A percentile compares a stretch with the other conserved stretches of the same genome.
Evolutionary conservation across 352 stramenopile genomes (phyloP).

Genomic region (Phytophthora pinifolia): DNA sequence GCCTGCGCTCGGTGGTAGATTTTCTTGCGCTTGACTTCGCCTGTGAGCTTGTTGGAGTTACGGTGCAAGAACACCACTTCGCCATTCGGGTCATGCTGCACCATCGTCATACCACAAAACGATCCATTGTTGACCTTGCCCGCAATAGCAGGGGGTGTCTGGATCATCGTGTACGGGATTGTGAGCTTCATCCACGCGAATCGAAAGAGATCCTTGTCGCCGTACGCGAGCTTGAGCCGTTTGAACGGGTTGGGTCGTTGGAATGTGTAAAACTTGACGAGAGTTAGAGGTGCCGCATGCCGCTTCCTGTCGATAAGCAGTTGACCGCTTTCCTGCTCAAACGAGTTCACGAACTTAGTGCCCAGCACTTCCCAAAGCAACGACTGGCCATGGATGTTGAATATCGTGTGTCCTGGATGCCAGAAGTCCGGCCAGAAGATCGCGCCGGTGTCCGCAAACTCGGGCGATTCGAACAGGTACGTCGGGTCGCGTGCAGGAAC

Average conservation of each 20-base stretch:
- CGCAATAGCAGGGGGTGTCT: conserved; percentile 35
- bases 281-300: conserved; percentile 27
- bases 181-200: conserved; percentile 53
- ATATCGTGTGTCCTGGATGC: conserved; percentile 37
- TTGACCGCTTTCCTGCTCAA: conserved; percentile 67
- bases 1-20: too few species aligned
- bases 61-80: conserved; percentile 49
- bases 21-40: conserved; percentile 19
- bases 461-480: conserved; percentile 42
- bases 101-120: conserved; percentile 57
- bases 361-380: conserved; percentile 54
- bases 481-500: conserved; percentile 40
- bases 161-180: conserved; percentile 49
- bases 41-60: conserved; percentile 41
- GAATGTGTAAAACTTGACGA: conserved; percentile 47
- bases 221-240: conserved; percentile 39
- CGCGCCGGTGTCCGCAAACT: conserved; percentile 42
- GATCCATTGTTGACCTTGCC: conserved; percentile 31
- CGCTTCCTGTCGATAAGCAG: conserved; percentile 45
- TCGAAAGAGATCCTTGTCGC: conserved; percentile 60
- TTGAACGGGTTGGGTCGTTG: conserved; percentile 39
- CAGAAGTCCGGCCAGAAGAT: conserved; percentile 33
- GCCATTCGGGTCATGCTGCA: conserved; percentile 33
- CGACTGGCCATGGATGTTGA: conserved; percentile 54
- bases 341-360: conserved; percentile 47